Percentiles rank a stretch among this genome's conserved stretches.
These are phyloP conservation scores for Podaxis pistillaris DNA, from an alignment of 768 basidiomycete genomes.

Conservation along the genomic window DNA sequence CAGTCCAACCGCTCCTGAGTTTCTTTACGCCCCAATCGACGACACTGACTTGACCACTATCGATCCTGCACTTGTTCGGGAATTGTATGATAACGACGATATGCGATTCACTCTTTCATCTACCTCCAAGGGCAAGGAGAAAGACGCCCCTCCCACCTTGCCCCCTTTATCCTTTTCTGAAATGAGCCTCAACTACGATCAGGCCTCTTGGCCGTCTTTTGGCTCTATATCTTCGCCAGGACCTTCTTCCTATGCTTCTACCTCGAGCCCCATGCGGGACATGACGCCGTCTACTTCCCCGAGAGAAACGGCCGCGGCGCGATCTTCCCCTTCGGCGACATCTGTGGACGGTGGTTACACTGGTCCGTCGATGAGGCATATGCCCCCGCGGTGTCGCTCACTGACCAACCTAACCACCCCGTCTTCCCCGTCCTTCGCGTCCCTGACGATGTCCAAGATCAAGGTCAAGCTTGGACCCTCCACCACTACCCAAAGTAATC, in stretches of 20 bases:
- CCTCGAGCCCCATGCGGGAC: slow-evolving; percentile 19
- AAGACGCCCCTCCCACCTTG: slow-evolving; percentile 59
- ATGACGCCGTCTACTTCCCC: slow-evolving; percentile 20
- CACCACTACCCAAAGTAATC: slow-evolving; percentile 39
- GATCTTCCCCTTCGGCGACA: slow-evolving; percentile 21
- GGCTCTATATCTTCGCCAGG: slow-evolving; percentile 32
- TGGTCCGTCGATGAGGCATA: slow-evolving; percentile 23
- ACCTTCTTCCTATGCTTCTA: slow-evolving; percentile 32
- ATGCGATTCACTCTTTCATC: slow-evolving; percentile 16
- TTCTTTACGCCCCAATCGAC: slow-evolving; percentile 23
- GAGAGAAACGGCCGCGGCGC: slow-evolving; percentile 1
- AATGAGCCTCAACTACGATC: slow-evolving; percentile 45
- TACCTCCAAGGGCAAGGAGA: slow-evolving; percentile 54
- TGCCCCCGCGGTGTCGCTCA: slow-evolving; percentile 51
- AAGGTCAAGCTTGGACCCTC: slow-evolving; percentile 45
- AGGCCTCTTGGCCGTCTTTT: slow-evolving; percentile 38
- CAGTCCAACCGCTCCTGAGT: slow-evolving; percentile 24
- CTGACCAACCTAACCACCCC: slow-evolving; percentile 51
- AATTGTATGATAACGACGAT: slow-evolving; percentile 16
- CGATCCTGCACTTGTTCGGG: slow-evolving; percentile 17
- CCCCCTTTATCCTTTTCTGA: slow-evolving; percentile 65
- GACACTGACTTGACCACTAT: slow-evolving; percentile 18
- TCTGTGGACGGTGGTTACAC: background rate
- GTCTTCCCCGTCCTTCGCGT: slow-evolving; percentile 40
- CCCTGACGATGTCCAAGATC: slow-evolving; percentile 45